A percentile compares a stretch with the other conserved stretches of the same genome.
Conservation (phyloP, 2,329 filamentous ascomycete species). For the Colletotrichum sp. region DNA sequence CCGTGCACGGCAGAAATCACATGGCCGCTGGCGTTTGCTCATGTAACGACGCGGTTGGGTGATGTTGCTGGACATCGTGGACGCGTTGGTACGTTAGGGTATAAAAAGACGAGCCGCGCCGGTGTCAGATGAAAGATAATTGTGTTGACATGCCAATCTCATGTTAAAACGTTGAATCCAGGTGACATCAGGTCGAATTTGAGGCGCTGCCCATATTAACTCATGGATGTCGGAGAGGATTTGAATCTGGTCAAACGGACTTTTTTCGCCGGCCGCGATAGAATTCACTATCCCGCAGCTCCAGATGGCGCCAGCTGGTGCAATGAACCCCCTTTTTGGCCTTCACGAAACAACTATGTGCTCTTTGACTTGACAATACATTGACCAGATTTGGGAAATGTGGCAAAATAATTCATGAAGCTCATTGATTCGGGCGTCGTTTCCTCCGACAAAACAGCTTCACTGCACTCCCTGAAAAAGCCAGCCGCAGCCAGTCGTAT, state of each 20-base stretch:
- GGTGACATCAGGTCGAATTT: background rate
- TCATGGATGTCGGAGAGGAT: background rate
- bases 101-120: background rate
- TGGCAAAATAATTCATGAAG: background rate
- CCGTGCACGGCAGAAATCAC: conserved; percentile 50
- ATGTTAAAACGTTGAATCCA: background rate
- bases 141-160: background rate
- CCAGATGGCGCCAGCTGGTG: background rate
- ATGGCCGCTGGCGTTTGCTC: conserved; percentile 39
- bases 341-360: background rate
- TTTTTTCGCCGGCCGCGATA: background rate
- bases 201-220: background rate
- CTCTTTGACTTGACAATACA: background rate
- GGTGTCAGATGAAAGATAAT: background rate
- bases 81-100: background rate
- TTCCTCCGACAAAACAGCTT: conserved; percentile 26
- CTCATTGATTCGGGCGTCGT: background rate
- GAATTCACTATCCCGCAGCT: background rate
- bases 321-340: background rate
- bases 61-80: background rate
- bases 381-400: background rate
- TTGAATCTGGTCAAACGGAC: background rate
- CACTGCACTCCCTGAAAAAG: conserved; percentile 55
- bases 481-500: conserved; percentile 53
- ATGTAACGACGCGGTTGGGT: conserved; percentile 20